Base-by-base conservation (phyloP, 176 grass and related monocot genomes). In the Typha latifolia region DNA sequence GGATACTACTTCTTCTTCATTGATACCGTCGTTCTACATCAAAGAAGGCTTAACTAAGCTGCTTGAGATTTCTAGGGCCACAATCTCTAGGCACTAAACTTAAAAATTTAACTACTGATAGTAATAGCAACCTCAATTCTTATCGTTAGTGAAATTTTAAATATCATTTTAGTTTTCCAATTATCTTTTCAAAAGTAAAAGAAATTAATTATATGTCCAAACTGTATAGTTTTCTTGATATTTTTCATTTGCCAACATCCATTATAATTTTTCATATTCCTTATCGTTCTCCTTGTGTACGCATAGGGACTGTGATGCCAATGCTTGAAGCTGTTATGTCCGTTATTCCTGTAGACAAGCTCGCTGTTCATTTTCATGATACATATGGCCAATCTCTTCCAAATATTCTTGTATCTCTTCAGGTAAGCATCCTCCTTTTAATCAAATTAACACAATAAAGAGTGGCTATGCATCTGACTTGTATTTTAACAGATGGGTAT, bases 301-400 rank as follows among this genome's bases (percentile, higher is more conserved):
- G 22, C 71, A 63, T 77, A 93, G 94, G 94, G 62, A 97, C 63
- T 7, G 81, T 92, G 13, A 62, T 80, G 68, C 66, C 94, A 55
- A 92, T 97, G 89, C 94, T 97, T 63, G 59, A 71, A 65, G 94
- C 78, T 50, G 83, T 92, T 37, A 75, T 82, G 83, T 66, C 81
- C n/a, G 68, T 90, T 8, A 57, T 97, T 62, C 94, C 94, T 14
- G 63, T 76, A 48, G 85, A 92, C 63, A 97, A 90, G 70, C 72
- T 97, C 26, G 88, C 88, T 9, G 85, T 89, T 52, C 88, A 97
- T 76, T 92, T 92, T 68, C 94, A 97, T 23, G 94, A 97, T 62
- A 97, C 94, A 31, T 92, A 90, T 6, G 88, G 88, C 67, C 94
- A 97, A 32, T 84, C 94, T 62, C 88, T 97, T 63, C 74, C 85